Conservation (phyloP, 768 basidiomycete species). For the Kwoniella sp. region DNA sequence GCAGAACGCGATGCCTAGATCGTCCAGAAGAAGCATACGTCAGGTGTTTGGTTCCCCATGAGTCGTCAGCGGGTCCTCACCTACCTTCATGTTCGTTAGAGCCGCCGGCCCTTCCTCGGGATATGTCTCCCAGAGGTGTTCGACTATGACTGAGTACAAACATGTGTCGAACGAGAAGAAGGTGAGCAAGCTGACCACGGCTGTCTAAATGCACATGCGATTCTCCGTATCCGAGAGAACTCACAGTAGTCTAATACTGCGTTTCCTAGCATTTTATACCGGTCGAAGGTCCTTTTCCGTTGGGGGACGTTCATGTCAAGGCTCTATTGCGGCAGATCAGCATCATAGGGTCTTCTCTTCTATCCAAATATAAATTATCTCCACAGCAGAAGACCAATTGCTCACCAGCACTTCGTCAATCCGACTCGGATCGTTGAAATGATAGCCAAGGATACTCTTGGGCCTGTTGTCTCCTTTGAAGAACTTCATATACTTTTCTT, state of each 20-base stretch:
- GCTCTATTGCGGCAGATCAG: conserved; percentile 12
- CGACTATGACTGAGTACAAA: conserved; percentile 30
- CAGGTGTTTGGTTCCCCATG: neutral
- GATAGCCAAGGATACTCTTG: conserved; percentile 28
- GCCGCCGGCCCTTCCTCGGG: conserved; percentile 26
- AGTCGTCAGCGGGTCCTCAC: too few species aligned
- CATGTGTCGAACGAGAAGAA: neutral
- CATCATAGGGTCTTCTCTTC: neutral
- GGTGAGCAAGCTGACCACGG: too few species aligned
- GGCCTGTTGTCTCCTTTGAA: conserved; percentile 13
- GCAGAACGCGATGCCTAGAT: neutral
- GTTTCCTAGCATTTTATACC: conserved; percentile 39
- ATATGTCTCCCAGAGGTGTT: conserved; percentile 30
- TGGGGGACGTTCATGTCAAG: conserved; percentile 11
- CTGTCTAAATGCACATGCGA: neutral
- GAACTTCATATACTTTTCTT: conserved; percentile 25
- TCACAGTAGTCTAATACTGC: conserved; percentile 42
- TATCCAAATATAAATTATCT: neutral
- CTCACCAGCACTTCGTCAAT: conserved; percentile 31
- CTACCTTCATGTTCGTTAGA: conserved; percentile 37
- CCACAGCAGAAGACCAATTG: too few species aligned
- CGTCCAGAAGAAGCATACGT: neutral
- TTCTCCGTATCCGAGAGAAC: neutral
- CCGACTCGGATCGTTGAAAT: conserved; percentile 29
- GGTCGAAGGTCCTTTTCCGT: conserved; percentile 10